Base-by-base conservation (phyloP, 768 basidiomycete genomes). In the Daedaleopsis nitida region DNA sequence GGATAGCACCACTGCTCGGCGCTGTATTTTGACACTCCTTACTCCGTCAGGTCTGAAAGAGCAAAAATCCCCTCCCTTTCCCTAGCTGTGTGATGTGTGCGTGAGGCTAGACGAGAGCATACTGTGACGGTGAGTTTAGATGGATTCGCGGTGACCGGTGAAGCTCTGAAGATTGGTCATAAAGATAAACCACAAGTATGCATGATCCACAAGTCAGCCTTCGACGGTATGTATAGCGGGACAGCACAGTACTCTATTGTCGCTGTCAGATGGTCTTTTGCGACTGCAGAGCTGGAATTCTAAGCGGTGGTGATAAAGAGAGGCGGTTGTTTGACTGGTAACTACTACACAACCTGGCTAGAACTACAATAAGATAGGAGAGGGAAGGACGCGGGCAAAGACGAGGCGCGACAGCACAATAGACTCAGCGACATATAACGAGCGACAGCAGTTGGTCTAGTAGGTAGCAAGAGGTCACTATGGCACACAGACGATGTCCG, bases 21-120 rank as follows among this genome's bases (percentile, higher is more conserved):
- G 52, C 57, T 63, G 62, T 63, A 63, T 55, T 59, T 43, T 59
- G 58, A 63, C 55, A 63, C 58, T 56, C 58, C 54, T 59, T 63
- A 21, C 39, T 14, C 27, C 27, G 27, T 49, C 21, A 47, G 45
- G 45, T 47, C 51, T 44, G 37, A 49, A 57, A 63, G 62, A 55
- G 62, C 62, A 63, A 32, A 32, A 55, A 43, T 52, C 27, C 57
- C 35, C 44, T 27, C 52, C 47, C 14, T 17, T 38, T 13, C 6
- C 9, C 16, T 21, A 12, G n/a, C 9, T 44, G 19, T 34, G 52
- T 39, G 51, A 35, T 39, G 27, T 23, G 51, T 19, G 55, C 43
- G 59, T 16, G 27, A 17, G 39, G 7, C 27, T 32, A 7, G 27
- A 32, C 27, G 27, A 32, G 27, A 32, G 27, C 27, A 32, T 3